These are phyloP conservation scores for Penicillium dipodomyicola DNA, from an alignment of 495 filamentous ascomycete species.

Conservation along the genomic window DNA sequence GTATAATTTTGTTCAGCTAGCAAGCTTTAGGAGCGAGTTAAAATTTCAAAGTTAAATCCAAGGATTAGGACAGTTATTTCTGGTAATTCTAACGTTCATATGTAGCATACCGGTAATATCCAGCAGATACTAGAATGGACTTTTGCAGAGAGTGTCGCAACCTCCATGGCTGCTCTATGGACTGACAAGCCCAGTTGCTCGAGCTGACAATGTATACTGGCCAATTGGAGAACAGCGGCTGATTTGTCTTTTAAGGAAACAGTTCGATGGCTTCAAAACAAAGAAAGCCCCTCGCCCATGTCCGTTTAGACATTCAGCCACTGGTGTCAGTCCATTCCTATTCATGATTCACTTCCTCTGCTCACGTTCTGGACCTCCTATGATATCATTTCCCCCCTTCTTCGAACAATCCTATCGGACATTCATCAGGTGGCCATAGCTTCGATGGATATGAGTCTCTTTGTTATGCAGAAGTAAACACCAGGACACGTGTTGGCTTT, in stretches of 20 bases:
- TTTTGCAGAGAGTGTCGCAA: no score
- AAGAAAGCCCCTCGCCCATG: not conserved
- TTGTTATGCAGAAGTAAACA: slow-evolving; percentile 1
- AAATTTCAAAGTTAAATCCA: not conserved
- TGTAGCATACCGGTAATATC: no score
- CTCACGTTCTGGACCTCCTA: not conserved
- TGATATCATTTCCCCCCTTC: not conserved
- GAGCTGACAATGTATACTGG: slow-evolving; percentile 49
- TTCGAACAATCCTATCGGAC: not conserved
- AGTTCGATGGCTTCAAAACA: not conserved
- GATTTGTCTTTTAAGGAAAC: slow-evolving; percentile 46
- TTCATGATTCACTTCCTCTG: not conserved
- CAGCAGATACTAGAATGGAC: no score
- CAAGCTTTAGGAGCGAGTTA: not conserved
- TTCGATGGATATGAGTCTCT: slow-evolving; percentile 8
- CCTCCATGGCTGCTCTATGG: slow-evolving; percentile 64
- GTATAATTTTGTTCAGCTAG: not conserved
- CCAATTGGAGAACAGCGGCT: slow-evolving; percentile 69
- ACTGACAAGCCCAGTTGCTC: slow-evolving; percentile 46
- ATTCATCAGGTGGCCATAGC: not conserved
- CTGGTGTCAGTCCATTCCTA: not conserved
- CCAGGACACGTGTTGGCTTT: not conserved
- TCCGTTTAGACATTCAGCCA: not conserved
- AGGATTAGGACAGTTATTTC: no score
- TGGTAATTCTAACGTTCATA: no score